Percentiles rank a stretch among this genome's conserved stretches.
Evolutionary conservation across 495 filamentous ascomycete genomes (phyloP).

Genomic region (Cercophora sp.): DNA sequence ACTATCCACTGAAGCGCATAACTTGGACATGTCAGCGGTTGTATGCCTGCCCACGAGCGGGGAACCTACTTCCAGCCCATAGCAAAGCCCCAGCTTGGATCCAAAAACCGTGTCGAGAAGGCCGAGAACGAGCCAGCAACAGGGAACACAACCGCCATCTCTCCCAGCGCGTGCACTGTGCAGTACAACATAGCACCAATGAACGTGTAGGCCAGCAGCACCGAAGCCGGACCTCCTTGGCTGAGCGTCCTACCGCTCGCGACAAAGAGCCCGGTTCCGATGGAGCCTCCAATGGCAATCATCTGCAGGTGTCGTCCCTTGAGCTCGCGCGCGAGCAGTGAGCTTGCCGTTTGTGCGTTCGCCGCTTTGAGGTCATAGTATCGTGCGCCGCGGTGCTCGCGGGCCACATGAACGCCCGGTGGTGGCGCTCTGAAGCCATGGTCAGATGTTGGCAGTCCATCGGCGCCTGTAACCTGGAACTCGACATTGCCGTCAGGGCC

Average conservation of each 20-base stretch:
- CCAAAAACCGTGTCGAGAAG: conserved; percentile 87
- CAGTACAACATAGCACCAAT: conserved; percentile 89
- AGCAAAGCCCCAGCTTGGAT: conserved; percentile 95
- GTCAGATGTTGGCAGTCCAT: neutral
- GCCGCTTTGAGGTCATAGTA: conserved; percentile 28
- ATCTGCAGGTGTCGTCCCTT: conserved; percentile 90
- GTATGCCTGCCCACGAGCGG: neutral
- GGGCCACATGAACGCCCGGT: conserved; percentile 4
- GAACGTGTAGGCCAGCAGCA: conserved; percentile 75
- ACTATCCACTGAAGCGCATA: conserved; percentile 95
- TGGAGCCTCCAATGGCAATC: conserved; percentile 95
- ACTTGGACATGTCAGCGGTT: conserved; percentile 30
- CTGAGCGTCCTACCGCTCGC: conserved; percentile 75
- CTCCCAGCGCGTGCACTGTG: conserved; percentile 87
- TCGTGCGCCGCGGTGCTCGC: conserved; percentile 15
- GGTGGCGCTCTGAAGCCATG: neutral
- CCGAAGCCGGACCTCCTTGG: conserved; percentile 77
- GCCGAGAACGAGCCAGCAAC: conserved; percentile 90
- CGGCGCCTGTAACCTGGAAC: conserved; percentile 8
- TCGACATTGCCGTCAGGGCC: neutral
- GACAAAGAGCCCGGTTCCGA: conserved; percentile 92
- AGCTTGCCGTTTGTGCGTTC: conserved; percentile 24
- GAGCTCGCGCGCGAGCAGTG: conserved; percentile 62
- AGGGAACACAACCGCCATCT: conserved; percentile 88
- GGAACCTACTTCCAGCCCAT: conserved; percentile 84